Evolutionary conservation across 768 basidiomycete species (phyloP), one percentile per base, ranked within the genome.

Genomic region (Suillus ampliporus): DNA sequence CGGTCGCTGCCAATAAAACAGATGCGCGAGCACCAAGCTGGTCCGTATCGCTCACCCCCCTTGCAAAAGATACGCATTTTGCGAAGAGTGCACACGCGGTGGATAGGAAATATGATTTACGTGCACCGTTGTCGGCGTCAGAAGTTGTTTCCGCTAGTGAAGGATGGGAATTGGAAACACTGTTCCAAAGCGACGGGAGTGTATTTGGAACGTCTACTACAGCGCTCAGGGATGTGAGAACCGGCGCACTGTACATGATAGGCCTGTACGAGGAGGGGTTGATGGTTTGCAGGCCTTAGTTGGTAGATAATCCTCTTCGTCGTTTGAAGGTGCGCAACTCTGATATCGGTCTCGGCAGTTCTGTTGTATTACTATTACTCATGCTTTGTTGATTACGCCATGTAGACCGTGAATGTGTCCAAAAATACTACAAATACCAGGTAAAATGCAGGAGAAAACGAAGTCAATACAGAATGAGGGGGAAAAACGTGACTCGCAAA

Each of bases 101-200:
- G 0, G 46, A 31, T 23, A 41, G 58, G 19, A 61, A 61, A 26
- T 84, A 78, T 57, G 85, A 87, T 60, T 37, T 54, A 5, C 72
- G 76, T 9, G 85, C 85, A 4, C 86, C 87, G 0, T 69, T 84
- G 43, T 80, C 88, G 0, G 80, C 79, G 40, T 78, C 71, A 60
- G 71, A 69, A 50, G 80, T 83, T 51, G 79, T 82, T 1, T 70
- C 79, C 1, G 67, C 70, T 17, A 70, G 76, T 31, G 65, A 64
- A 11, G 76, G 76, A 2, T 77, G 82, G 67, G 78, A 80, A 38
- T 60, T 90, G 35, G 78, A 82, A 68, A 90, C 90, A 0, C 65
- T 92, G n/a, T 91, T 89, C 76, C 90, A 89, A 76, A 91, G 90
- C 67, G 79, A 87, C 64, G 90, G 90, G n/a, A 77, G 80, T 4